Conservation (phyloP, 1,284 basidiomycete genomes). For the Ganoderma sp. region DNA sequence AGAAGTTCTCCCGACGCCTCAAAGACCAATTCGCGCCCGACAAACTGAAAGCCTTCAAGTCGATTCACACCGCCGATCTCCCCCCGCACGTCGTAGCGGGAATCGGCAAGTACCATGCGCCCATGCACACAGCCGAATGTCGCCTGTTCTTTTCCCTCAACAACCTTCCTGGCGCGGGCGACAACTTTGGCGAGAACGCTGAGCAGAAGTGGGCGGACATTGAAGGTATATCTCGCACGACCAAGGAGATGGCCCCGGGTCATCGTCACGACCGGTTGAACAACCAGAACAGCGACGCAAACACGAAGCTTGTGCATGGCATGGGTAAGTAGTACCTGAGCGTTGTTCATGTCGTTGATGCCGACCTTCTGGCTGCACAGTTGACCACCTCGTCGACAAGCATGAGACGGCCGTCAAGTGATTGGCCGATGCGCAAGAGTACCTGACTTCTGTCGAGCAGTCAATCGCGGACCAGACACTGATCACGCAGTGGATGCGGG, state of each 20-base stretch:
- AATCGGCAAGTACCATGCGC: slow-evolving; percentile 35
- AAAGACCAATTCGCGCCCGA: neutral
- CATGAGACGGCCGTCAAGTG: neutral
- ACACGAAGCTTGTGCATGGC: neutral
- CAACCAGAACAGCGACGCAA: neutral
- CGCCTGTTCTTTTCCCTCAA: slow-evolving; percentile 31
- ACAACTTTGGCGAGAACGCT: neutral
- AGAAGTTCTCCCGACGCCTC: slow-evolving; percentile 6
- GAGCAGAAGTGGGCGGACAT: neutral
- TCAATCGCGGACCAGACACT: neutral
- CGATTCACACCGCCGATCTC: neutral
- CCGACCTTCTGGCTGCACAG: too few relatives aligned
- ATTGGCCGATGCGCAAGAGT: neutral
- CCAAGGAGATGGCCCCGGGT: neutral
- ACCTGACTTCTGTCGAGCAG: neutral
- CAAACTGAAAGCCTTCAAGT: neutral
- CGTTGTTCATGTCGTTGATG: too few relatives aligned
- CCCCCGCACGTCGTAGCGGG: neutral
- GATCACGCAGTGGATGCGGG: neutral
- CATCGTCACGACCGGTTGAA: slow-evolving; percentile 1
- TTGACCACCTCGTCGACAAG: neutral
- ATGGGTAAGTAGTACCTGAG: neutral
- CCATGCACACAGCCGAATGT: slow-evolving; percentile 30
- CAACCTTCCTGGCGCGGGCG: neutral
- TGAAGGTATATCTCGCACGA: neutral